Conservation (phyloP, 441 rosid genomes). For the Arabidopsis lyrata region DNA sequence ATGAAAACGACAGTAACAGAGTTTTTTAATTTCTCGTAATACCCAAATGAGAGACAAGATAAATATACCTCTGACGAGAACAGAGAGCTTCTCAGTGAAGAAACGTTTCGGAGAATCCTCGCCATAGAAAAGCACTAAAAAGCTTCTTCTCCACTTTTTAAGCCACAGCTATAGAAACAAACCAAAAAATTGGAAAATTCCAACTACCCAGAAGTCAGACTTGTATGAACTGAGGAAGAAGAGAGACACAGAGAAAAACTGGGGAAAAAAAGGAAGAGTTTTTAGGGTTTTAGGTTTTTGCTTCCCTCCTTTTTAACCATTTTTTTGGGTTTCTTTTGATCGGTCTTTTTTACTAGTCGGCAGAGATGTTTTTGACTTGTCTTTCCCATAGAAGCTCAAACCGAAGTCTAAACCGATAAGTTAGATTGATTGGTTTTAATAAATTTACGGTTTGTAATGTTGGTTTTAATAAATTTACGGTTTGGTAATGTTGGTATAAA, state of each 20-base stretch:
- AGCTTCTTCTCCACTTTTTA: neutral
- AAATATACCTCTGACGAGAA: slow-evolving; percentile 56
- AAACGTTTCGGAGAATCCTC: slow-evolving; percentile 63
- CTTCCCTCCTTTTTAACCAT: slow-evolving; percentile 41
- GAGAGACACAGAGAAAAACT: slow-evolving; percentile 18
- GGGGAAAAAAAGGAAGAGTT: neutral
- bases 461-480: no score
- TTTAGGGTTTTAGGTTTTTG: slow-evolving; percentile 52
- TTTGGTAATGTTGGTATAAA: neutral
- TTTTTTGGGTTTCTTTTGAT: slow-evolving; percentile 14
- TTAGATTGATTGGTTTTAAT: neutral
- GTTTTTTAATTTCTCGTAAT: slow-evolving; percentile 1
- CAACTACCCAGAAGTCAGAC: slow-evolving; percentile 22
- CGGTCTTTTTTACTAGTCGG: slow-evolving; percentile 18
- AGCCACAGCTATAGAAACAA: neutral
- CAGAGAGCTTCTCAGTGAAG: slow-evolving; percentile 55
- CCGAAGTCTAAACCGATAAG: slow-evolving; percentile 7
- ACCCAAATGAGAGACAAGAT: slow-evolving; percentile 24
- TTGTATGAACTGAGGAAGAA: slow-evolving; percentile 1
- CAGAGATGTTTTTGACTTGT: neutral
- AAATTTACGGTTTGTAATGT: no score
- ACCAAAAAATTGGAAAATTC: neutral
- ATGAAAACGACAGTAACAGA: slow-evolving; percentile 27
- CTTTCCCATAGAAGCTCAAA: slow-evolving; percentile 4
- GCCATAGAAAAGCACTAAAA: slow-evolving; percentile 57